Conservation (phyloP, 805 yeast genomes). For the Dipodascopsis uninucleata region DNA sequence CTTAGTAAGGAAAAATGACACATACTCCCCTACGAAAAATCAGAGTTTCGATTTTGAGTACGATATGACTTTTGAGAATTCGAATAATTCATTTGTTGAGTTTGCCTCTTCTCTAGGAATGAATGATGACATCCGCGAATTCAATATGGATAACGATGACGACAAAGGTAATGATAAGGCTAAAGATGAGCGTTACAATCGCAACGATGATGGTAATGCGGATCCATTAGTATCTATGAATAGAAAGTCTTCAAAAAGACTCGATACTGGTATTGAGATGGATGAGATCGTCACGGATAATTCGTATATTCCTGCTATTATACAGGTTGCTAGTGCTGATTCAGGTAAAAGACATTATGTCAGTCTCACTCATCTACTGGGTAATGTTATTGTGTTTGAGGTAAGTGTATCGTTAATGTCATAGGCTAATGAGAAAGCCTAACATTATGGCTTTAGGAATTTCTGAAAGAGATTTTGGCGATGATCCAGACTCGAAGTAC, state of each 20-base stretch:
- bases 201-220: too few relatives aligned
- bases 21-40: too few relatives aligned
- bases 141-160: conserved; percentile 3
- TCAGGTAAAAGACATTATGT: conserved; percentile 24
- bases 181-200: too few relatives aligned
- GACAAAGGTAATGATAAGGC: too few relatives aligned
- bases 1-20: too few relatives aligned
- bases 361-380: conserved; percentile 28
- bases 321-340: conserved; percentile 17
- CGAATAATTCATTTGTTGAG: too few relatives aligned
- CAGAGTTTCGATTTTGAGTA: too few relatives aligned
- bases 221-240: too few relatives aligned
- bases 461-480: conserved; percentile 33
- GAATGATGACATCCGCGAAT: conserved; percentile 12
- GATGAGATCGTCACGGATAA: conserved; percentile 20
- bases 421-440: too few relatives aligned
- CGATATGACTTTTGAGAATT: too few relatives aligned
- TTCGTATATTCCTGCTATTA: conserved; percentile 13
- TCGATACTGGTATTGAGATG: conserved; percentile 18
- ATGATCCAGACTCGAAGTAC: conserved; percentile 31
- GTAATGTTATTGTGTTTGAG: conserved; percentile 29
- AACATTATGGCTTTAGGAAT: conserved; percentile 22
- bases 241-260: too few relatives aligned
- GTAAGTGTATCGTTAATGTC: not conserved
- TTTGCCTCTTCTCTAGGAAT: conserved; percentile 8